Conservation (phyloP, 2,329 filamentous ascomycete species). For the Hirsutella minnesotensis region DNA sequence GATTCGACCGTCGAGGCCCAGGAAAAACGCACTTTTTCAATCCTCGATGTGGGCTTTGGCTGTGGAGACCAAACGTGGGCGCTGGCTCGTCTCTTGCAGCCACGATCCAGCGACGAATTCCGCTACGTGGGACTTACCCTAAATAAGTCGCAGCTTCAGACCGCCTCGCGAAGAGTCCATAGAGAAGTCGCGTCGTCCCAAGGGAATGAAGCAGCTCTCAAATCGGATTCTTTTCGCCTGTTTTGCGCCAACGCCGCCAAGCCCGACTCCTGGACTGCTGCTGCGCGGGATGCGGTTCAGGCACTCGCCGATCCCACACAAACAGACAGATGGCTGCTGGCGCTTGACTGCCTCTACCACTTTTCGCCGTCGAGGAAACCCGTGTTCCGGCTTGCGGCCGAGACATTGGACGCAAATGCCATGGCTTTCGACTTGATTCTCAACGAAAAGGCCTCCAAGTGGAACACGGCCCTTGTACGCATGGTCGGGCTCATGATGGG, state of each 20-base stretch:
- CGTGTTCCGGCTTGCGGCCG: slow-evolving; percentile 28
- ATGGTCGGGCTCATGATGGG: slow-evolving; percentile 33
- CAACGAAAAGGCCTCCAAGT: slow-evolving; percentile 15
- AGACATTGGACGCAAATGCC: slow-evolving; percentile 30
- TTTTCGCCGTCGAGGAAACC: slow-evolving; percentile 39
- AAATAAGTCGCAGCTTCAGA: slow-evolving; percentile 29
- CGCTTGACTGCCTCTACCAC: slow-evolving; percentile 45
- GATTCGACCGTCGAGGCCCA: neutral
- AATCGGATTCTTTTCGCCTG: slow-evolving; percentile 19
- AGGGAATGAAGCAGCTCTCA: neutral
- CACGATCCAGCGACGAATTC: slow-evolving; percentile 14
- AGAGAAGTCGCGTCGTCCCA: slow-evolving; percentile 9
- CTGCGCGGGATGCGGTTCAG: slow-evolving; percentile 13
- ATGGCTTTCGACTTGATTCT: slow-evolving; percentile 45
- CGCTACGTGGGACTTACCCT: slow-evolving; percentile 43
- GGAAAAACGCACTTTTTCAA: slow-evolving; percentile 13
- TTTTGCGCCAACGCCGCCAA: slow-evolving; percentile 38
- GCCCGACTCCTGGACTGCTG: slow-evolving; percentile 27
- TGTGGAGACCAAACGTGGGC: slow-evolving; percentile 46
- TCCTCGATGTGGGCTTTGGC: slow-evolving; percentile 45
- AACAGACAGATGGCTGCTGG: slow-evolving; percentile 36
- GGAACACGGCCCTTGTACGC: slow-evolving; percentile 22
- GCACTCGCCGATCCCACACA: slow-evolving; percentile 13
- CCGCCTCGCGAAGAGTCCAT: slow-evolving; percentile 19
- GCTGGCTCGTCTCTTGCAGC: slow-evolving; percentile 19